Percentiles rank a stretch among this genome's conserved stretches.
Evolutionary conservation across 2,329 filamentous ascomycete species (phyloP).

Genomic region (Zymoseptoria passerinii): DNA sequence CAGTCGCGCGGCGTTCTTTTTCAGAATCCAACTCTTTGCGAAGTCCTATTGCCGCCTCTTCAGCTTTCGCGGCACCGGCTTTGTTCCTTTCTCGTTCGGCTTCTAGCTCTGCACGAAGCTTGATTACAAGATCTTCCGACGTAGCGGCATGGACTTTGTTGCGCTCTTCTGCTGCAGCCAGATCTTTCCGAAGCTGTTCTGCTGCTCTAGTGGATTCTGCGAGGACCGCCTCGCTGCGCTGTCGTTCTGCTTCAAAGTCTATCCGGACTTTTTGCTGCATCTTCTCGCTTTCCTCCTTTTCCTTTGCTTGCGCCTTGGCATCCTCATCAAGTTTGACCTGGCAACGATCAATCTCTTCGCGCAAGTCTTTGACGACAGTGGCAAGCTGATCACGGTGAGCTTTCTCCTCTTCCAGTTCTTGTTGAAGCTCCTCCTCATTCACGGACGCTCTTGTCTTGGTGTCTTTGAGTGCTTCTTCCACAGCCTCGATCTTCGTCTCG

Average conservation of each 20-base stretch:
- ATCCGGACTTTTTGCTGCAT: constrained; percentile 16
- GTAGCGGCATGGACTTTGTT: background rate
- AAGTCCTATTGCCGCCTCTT: background rate
- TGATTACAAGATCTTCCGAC: background rate
- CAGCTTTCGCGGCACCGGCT: no score
- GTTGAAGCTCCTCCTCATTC: constrained; percentile 25
- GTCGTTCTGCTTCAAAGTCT: constrained; percentile 20
- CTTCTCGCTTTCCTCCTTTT: constrained; percentile 19
- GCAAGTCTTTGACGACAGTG: constrained; percentile 26
- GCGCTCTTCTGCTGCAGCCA: background rate
- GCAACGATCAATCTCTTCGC: constrained; percentile 29
- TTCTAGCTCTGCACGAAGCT: background rate
- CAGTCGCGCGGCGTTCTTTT: constrained; percentile 2
- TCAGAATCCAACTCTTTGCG: background rate
- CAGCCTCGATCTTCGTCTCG: constrained; percentile 26
- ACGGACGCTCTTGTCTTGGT: constrained; percentile 21
- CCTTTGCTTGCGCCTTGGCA: constrained; percentile 24
- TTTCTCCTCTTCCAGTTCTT: constrained; percentile 24
- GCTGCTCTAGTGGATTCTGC: constrained; percentile 7
- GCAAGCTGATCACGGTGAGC: constrained; percentile 25
- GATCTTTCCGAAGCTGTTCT: background rate
- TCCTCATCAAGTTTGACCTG: constrained; percentile 28
- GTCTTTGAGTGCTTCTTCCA: constrained; percentile 25
- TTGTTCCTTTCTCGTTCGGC: no score
- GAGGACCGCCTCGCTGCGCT: constrained; percentile 2